Evolutionary conservation across 192 early-diverging fungal species (phyloP).

Genomic region (Backusella westeae): DNA sequence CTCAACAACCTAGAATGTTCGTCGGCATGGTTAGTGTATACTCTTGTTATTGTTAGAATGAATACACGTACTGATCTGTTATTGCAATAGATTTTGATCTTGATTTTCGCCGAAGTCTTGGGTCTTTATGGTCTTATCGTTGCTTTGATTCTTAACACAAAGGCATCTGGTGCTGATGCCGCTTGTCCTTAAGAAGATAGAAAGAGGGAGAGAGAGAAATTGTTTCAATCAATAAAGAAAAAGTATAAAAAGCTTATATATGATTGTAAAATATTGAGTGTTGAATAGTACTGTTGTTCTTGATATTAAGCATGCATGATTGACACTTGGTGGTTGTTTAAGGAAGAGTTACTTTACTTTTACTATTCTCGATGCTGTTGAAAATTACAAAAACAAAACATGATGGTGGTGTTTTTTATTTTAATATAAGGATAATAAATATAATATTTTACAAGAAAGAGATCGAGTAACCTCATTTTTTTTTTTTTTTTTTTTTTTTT

Average conservation of each 20-base stretch:
- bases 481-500: neutral
- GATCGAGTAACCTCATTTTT: neutral
- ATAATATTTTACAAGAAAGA: neutral
- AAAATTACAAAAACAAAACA: too few species aligned
- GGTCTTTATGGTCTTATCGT: slow-evolving; percentile 97
- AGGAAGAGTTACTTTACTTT: too few species aligned
- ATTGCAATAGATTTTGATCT: slow-evolving; percentile 68
- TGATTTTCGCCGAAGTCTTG: slow-evolving; percentile 99
- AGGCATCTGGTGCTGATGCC: slow-evolving; percentile 43
- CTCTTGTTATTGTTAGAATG: neutral
- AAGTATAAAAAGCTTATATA: neutral
- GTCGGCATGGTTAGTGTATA: slow-evolving; percentile 71
- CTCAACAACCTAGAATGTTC: slow-evolving; percentile 88
- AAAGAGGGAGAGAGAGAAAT: neutral
- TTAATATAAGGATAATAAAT: neutral
- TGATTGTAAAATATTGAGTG: too few species aligned
- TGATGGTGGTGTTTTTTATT: too few species aligned
- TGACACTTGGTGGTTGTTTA: too few species aligned
- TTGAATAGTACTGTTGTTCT: too few species aligned
- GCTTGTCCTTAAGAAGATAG: slow-evolving; percentile 9
- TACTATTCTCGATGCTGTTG: neutral
- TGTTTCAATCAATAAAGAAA: neutral
- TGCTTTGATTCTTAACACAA: slow-evolving; percentile 97
- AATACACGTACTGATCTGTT: slow-evolving; percentile 1
- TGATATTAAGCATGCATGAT: too few species aligned